Base-by-base conservation (phyloP, 1,284 basidiomycete genomes). In the Chalciporus sp. region DNA sequence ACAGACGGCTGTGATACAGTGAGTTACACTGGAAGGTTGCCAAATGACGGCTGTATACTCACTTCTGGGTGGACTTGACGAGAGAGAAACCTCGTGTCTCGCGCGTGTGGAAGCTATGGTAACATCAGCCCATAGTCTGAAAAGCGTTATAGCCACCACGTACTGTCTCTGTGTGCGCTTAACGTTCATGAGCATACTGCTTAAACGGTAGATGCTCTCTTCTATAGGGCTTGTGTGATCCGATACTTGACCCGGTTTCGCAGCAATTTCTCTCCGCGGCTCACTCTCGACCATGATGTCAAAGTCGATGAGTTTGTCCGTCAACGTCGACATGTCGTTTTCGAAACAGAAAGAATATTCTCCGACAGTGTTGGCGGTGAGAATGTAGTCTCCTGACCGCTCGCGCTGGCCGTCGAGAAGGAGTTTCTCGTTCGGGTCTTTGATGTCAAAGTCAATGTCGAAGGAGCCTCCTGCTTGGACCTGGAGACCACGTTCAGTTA, bases 311-410 rank as follows among this genome's bases (percentile, higher is more conserved):
- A 97, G 82, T 74, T 98, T 97, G 76, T 94, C 77, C 19, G 89
- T 89, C 61, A 95, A 81, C 4, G 90, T 92, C 9, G 88, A 92
- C 84, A 94, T 92, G 76, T 96, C 93, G 74, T 99, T 99, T 70
- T 95, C 91, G 71, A 99, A 98, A 77, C 97, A 99, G 77, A 99
- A 99, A 3, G 94, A 79, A 74, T 98, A 98, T 81, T 99, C 97
- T 65, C 96, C 96, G 53, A 90, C 82, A 35, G 83, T 83, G 74
- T 98, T 95, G 12, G 93, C 96, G 5, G 97, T 99, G 61, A 99
- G 86, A 58, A 99, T 93, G 68, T 90, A 98, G 82, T 99, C 97
- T 41, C 96, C 94, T 67, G 98, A 95, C 33, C 93, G 86, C 68
- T 98, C 95, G 42, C 88, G 85, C 61, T 82, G 73, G 51, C 94